phyloP scores from a whole-genome alignment of 202 grass and related monocot species.

The Brachypodium distachyon region DNA sequence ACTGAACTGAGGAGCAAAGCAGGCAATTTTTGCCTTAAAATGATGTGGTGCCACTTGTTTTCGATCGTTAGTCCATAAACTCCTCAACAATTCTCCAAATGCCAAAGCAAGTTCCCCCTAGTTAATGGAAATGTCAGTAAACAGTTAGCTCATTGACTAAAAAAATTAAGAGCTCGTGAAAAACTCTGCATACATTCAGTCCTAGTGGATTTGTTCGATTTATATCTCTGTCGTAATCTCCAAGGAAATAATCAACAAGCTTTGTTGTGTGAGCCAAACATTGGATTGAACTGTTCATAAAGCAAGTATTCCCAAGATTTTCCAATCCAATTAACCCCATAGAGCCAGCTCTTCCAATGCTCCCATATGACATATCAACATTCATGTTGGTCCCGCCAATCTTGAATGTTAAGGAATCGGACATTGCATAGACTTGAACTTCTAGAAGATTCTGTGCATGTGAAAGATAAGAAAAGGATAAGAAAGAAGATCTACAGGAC shows the following conservation, averaged over 20 bases:
- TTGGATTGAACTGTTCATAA: slow-evolving; percentile 98
- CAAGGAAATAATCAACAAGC: slow-evolving; percentile 87
- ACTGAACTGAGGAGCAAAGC: slow-evolving; percentile 91
- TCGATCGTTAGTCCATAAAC: slow-evolving; percentile 62
- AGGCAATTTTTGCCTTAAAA: slow-evolving; percentile 83
- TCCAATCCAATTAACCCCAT: slow-evolving; percentile 83
- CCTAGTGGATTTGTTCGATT: slow-evolving; percentile 85
- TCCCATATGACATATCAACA: slow-evolving; percentile 41
- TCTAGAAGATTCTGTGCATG: slow-evolving; percentile 72
- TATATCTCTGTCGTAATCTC: slow-evolving; percentile 79
- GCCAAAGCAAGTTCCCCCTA: slow-evolving; percentile 98
- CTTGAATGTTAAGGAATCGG: slow-evolving; percentile 48
- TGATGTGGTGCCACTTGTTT: slow-evolving; percentile 52
- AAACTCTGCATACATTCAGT: slow-evolving; percentile 64
- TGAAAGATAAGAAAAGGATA: slow-evolving; percentile 19
- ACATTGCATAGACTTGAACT: slow-evolving; percentile 87
- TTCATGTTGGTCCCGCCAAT: slow-evolving; percentile 43
- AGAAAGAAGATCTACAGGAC: slow-evolving; percentile 4
- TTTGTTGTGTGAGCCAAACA: slow-evolving; percentile 88
- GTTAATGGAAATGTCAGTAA: slow-evolving; percentile 26
- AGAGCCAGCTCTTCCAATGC: slow-evolving; percentile 38
- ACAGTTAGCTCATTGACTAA: neutral
- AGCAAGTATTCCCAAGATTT: slow-evolving; percentile 98
- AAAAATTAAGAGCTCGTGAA: neutral
- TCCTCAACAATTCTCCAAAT: slow-evolving; percentile 86